Evolutionary conservation across 352 stramenopile genomes (phyloP).

Genomic region (Pythium oligandrum): DNA sequence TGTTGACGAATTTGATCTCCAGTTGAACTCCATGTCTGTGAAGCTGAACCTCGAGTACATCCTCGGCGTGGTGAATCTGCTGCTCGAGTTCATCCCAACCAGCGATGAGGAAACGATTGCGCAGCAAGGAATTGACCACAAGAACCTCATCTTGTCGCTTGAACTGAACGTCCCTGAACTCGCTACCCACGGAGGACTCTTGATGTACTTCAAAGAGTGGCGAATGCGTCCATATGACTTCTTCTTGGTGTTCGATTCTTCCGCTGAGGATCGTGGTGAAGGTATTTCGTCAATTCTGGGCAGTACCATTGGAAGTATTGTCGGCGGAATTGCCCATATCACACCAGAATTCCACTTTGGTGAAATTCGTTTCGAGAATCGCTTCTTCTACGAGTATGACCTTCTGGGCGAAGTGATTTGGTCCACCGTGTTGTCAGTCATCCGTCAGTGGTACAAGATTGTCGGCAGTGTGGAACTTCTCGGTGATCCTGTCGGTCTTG

Average conservation of each 20-base stretch:
- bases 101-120: constrained; percentile 63
- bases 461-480: constrained; percentile 83
- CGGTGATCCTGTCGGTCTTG: constrained; percentile 76
- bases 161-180: constrained; percentile 51
- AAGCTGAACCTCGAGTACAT: constrained; percentile 84
- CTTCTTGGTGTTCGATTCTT: constrained; percentile 81
- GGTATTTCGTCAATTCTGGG: constrained; percentile 78
- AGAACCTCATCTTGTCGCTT: constrained; percentile 45
- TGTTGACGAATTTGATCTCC: constrained; percentile 74
- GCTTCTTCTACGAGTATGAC: constrained; percentile 86
- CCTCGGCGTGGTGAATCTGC: constrained; percentile 56
- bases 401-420: constrained; percentile 69
- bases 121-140: constrained; percentile 58
- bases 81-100: constrained; percentile 69
- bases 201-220: constrained; percentile 86
- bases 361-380: constrained; percentile 69
- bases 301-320: constrained; percentile 78
- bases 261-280: constrained; percentile 71
- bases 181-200: constrained; percentile 35
- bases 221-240: constrained; percentile 64
- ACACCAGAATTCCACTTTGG: constrained; percentile 77
- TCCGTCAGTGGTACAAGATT: constrained; percentile 88
- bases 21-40: constrained; percentile 60
- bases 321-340: constrained; percentile 84
- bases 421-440: constrained; percentile 65